Evolutionary conservation across 2,329 filamentous ascomycete genomes (phyloP).

Genomic region (Dactylonectria estremocensis): DNA sequence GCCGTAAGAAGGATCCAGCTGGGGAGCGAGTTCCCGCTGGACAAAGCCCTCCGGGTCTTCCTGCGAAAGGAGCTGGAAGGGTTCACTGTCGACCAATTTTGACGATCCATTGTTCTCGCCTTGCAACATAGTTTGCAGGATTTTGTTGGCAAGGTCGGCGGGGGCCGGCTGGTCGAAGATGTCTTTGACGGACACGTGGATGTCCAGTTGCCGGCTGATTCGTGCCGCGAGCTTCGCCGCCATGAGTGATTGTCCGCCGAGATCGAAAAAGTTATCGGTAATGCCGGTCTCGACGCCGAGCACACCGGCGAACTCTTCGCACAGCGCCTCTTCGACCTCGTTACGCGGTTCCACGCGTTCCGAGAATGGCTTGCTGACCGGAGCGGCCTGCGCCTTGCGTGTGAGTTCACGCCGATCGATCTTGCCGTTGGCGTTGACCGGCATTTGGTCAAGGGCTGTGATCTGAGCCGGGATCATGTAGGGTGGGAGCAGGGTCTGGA

Average conservation of each 20-base stretch:
- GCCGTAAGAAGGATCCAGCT: not conserved
- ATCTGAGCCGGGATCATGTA: too few species aligned
- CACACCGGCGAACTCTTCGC: not conserved
- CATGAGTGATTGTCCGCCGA: constrained; percentile 64
- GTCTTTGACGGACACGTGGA: constrained; percentile 60
- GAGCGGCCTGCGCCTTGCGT: too few species aligned
- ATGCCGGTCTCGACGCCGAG: not conserved
- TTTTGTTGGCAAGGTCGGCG: not conserved
- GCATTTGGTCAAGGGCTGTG: too few species aligned
- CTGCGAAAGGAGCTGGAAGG: not conserved
- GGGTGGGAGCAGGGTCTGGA: not conserved
- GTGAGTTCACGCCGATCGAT: constrained; percentile 33
- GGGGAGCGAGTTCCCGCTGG: not conserved
- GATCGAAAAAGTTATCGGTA: constrained; percentile 60
- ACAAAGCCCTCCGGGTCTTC: not conserved
- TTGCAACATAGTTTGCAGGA: not conserved
- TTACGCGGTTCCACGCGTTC: too few species aligned
- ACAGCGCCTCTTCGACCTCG: not conserved
- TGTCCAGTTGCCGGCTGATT: constrained; percentile 55
- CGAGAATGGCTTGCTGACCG: too few species aligned
- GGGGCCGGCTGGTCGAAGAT: constrained; percentile 53
- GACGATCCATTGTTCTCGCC: too few species aligned
- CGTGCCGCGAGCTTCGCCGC: constrained; percentile 64
- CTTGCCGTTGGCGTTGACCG: constrained; percentile 45
- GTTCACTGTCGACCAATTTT: too few species aligned